These are phyloP conservation scores for Brassica carinata DNA, from an alignment of 345 rosid genomes.

Conservation along the genomic window DNA sequence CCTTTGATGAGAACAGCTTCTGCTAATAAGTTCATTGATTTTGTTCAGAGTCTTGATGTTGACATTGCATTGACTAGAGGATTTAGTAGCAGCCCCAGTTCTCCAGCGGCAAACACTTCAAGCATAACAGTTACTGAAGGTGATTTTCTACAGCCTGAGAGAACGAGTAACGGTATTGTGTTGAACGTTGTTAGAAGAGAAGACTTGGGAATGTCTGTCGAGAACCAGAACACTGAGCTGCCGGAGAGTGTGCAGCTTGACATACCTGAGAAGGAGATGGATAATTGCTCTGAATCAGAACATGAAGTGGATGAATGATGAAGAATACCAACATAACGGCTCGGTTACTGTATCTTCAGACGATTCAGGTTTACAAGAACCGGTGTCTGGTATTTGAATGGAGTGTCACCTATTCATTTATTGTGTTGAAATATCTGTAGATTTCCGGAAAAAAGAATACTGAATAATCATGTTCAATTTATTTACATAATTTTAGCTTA, in stretches of 20 bases:
- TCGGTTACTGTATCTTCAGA: slow-evolving; percentile 9
- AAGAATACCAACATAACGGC: slow-evolving; percentile 1
- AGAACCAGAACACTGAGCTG: slow-evolving; percentile 44
- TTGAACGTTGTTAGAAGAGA: slow-evolving; percentile 75
- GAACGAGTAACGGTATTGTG: slow-evolving; percentile 68
- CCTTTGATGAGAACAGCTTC: slow-evolving; percentile 96
- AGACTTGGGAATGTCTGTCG: slow-evolving; percentile 48
- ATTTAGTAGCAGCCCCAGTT: slow-evolving; percentile 50
- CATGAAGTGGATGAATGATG: slow-evolving; percentile 30
- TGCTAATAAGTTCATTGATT: slow-evolving; percentile 78
- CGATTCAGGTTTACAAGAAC: slow-evolving; percentile 32
- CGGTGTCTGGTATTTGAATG: slow-evolving; percentile 21
- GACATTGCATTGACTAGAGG: slow-evolving; percentile 59
- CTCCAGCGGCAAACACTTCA: slow-evolving; percentile 46
- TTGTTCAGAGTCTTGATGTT: slow-evolving; percentile 66
- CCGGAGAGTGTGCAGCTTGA: slow-evolving; percentile 77
- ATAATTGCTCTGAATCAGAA: slow-evolving; percentile 68
- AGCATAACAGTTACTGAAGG: slow-evolving; percentile 81
- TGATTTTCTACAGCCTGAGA: slow-evolving; percentile 82
- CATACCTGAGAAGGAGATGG: slow-evolving; percentile 70
- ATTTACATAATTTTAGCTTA: not conserved
- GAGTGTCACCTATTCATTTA: not conserved
- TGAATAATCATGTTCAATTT: not conserved
- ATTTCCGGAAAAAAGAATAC: not conserved
- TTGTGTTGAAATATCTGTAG: slow-evolving; percentile 10